A percentile compares a stretch with the other conserved stretches of the same genome.
These are phyloP conservation scores for Boletus vinaceobasis DNA, from an alignment of 768 basidiomycete genomes.

Conservation along the genomic window DNA sequence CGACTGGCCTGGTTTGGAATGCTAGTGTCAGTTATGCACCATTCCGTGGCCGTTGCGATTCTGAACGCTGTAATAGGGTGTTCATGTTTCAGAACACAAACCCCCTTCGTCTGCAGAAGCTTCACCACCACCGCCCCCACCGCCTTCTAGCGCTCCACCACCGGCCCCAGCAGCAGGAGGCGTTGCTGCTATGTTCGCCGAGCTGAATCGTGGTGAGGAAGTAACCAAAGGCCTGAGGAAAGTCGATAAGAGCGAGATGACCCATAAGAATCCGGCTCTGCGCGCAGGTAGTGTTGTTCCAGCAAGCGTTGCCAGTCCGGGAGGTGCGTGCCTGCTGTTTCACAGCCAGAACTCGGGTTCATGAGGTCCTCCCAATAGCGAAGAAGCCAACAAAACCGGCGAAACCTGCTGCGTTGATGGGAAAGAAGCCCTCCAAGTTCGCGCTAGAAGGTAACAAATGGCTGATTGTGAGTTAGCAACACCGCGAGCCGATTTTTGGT, in stretches of 20 bases:
- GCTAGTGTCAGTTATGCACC: conserved; percentile 48
- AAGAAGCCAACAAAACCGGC: conserved; percentile 78
- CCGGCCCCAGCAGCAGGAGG: conserved; percentile 48
- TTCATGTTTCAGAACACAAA: conserved; percentile 54
- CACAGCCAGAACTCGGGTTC: neutral
- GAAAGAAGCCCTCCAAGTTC: conserved; percentile 91
- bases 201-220: conserved; percentile 84
- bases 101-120: conserved; percentile 32
- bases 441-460: conserved; percentile 91
- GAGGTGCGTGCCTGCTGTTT: conserved; percentile 30
- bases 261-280: conserved; percentile 94
- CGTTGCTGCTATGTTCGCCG: conserved; percentile 80
- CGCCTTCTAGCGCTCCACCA: conserved; percentile 42
- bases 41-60: neutral
- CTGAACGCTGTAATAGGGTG: conserved; percentile 42
- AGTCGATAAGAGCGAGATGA: conserved; percentile 96
- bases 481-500: neutral
- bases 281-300: conserved; percentile 54
- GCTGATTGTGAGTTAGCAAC: conserved; percentile 62
- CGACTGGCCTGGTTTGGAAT: conserved; percentile 89
- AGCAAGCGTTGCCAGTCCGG: conserved; percentile 31
- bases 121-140: conserved; percentile 53
- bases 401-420: conserved; percentile 78
- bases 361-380: conserved; percentile 22
- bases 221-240: conserved; percentile 90